Conservation (phyloP, 768 basidiomycete species). For the Phaffia tasmanica region DNA sequence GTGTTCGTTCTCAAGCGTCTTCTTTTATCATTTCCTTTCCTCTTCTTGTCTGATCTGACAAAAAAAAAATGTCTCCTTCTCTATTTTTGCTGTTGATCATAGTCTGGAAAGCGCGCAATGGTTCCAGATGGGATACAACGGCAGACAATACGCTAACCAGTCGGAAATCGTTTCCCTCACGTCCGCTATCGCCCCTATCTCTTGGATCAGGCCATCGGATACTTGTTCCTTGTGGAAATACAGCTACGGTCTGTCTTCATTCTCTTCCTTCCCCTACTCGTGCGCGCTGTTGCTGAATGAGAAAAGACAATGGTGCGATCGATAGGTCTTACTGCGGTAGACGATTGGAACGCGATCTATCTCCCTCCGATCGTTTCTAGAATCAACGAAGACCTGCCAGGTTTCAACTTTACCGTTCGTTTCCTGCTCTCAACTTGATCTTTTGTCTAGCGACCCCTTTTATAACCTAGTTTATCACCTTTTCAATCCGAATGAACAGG, state of each 20-base stretch:
- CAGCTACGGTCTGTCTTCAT: constrained; percentile 31
- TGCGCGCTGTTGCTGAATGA: constrained; percentile 1
- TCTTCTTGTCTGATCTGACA: background rate
- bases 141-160: constrained; percentile 34
- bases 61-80: background rate
- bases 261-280: background rate
- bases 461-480: background rate
- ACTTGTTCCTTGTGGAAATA: constrained; percentile 40
- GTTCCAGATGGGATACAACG: constrained; percentile 42
- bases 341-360: constrained; percentile 38
- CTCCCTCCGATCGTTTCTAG: constrained; percentile 38
- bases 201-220: constrained; percentile 43
- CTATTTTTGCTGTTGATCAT: background rate
- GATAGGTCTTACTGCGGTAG: constrained; percentile 27
- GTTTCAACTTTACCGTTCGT: constrained; percentile 34
- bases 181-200: constrained; percentile 30
- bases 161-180: constrained; percentile 29
- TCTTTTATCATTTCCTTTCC: constrained; percentile 7
- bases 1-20: constrained; percentile 30
- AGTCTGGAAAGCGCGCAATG: constrained; percentile 43
- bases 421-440: background rate
- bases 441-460: background rate
- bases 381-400: constrained; percentile 38
- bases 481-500: background rate
- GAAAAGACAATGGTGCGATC: background rate